Evolutionary conservation across 1,139 yeast genomes (phyloP).

Genomic region (Sugiyamaella novakii): DNA sequence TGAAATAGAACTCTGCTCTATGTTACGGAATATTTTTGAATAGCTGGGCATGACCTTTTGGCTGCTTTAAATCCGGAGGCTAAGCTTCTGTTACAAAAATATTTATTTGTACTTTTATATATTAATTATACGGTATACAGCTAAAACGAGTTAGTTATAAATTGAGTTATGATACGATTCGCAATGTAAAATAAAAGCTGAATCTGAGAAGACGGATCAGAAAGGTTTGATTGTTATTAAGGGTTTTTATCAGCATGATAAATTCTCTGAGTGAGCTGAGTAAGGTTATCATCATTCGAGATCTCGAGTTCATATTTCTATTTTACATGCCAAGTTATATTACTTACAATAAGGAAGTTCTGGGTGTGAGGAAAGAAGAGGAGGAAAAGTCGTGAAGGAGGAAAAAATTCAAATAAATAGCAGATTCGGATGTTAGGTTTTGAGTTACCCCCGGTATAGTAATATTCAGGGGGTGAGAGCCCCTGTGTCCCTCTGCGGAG

Average conservation of each 20-base stretch:
- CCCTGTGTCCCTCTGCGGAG: too few species aligned
- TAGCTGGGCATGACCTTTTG: not conserved
- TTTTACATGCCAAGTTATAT: not conserved
- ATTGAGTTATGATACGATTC: too few species aligned
- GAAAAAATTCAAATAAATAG: slow-evolving; percentile 6
- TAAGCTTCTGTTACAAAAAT: not conserved
- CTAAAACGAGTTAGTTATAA: too few species aligned
- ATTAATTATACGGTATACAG: slow-evolving; percentile 2
- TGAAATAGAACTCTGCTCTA: not conserved
- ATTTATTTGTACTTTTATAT: slow-evolving; percentile 1
- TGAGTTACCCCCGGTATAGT: not conserved
- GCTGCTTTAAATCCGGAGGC: too few species aligned
- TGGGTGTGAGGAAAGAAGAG: not conserved
- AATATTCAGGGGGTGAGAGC: slow-evolving; percentile 16
- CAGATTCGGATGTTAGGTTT: slow-evolving; percentile 14
- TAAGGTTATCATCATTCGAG: slow-evolving; percentile 26
- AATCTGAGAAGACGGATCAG: slow-evolving; percentile 6
- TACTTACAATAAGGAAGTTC: slow-evolving; percentile 8
- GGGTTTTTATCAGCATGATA: slow-evolving; percentile 23
- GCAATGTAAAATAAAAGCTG: too few species aligned
- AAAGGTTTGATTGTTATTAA: slow-evolving; percentile 20
- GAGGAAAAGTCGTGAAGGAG: not conserved
- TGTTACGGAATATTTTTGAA: not conserved
- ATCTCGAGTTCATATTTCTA: not conserved
- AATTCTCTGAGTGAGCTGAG: slow-evolving; percentile 33